Conservation (phyloP, 23 red algal species). For the Gracilaria caudata region DNA sequence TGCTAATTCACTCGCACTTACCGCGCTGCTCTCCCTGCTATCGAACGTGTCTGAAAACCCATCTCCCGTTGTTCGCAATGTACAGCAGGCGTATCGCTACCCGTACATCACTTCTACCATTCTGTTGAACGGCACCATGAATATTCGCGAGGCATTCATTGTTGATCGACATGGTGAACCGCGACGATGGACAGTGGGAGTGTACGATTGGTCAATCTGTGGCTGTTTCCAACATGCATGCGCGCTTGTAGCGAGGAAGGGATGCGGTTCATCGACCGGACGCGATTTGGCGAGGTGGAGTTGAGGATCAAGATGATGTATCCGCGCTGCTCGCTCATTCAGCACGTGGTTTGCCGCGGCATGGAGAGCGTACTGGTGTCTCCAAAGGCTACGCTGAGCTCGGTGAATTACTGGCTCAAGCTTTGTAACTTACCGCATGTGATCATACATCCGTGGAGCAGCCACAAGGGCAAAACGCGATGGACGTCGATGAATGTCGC, state of each 20-base stretch:
- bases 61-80: constrained; percentile 27
- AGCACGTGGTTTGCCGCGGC: constrained; percentile 15
- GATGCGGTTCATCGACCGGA: constrained; percentile 26
- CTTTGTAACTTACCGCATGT: constrained; percentile 6
- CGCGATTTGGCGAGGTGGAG: constrained; percentile 39
- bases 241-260: constrained; percentile 16
- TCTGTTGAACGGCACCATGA: constrained; percentile 48
- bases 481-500: constrained; percentile 45
- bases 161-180: constrained; percentile 39
- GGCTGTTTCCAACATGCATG: constrained; percentile 20
- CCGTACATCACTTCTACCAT: constrained; percentile 42
- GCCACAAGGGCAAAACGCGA: not conserved
- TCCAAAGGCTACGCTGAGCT: not conserved
- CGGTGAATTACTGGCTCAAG: constrained; percentile 37
- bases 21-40: constrained; percentile 13
- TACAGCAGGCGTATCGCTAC: constrained; percentile 43
- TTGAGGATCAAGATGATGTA: constrained; percentile 44
- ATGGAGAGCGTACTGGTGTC: constrained; percentile 45
- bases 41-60: constrained; percentile 37
- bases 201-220: constrained; percentile 14
- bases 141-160: constrained; percentile 40
- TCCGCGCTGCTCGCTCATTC: constrained; percentile 42
- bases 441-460: constrained; percentile 18
- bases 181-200: constrained; percentile 3
- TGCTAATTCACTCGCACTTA: constrained; percentile 11